Base-by-base conservation (phyloP, 2,329 filamentous ascomycete genomes). In the Geosmithia putterillii region DNA sequence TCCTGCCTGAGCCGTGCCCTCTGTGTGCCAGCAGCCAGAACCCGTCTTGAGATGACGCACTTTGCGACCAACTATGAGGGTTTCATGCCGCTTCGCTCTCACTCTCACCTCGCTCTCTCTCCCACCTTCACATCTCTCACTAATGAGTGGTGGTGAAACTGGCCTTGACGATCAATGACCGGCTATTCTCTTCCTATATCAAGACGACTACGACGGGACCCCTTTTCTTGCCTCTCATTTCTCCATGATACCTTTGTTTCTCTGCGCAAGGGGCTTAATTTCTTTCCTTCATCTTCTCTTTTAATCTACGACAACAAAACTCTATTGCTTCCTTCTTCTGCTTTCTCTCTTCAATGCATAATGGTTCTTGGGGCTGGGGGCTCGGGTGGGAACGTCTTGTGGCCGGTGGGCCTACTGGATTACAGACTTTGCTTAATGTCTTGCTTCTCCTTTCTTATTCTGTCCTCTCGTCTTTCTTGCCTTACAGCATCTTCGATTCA, bases 1-100 rank as follows among this genome's bases (percentile, higher is more conserved):
- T 86, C 38, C 64, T 82, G 22, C 74, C 78, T 10, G 81, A 79
- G 44, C 73, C 72, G 54, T 84, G 67, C 50, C 67, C 67, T 3
- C 53, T 70, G 5, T 70, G 67, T 12, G 10, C 28, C 3, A 32
- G 10, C 28, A 32, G 28, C 15, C 28, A 32, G 15, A 9, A 32
- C 28, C 4, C n/a, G n/a, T n/a, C 49, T 58, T 32, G 28, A 32
- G 28, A 32, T 14, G 57, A 12, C 40, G n/a, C n/a, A n/a, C n/a
- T n/a, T n/a, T n/a, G n/a, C n/a, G n/a, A n/a, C n/a, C n/a, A n/a
- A n/a, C n/a, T n/a, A n/a, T n/a, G n/a, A n/a, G n/a, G n/a, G n/a
- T n/a, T n/a, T n/a, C n/a, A n/a, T n/a, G n/a, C n/a, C n/a, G n/a
- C n/a, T n/a, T n/a, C n/a, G n/a, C n/a, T n/a, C n/a, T n/a, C n/a